These are phyloP conservation scores for Phytopythium oedochilum DNA, from an alignment of 352 stramenopile genomes.

Conservation along the genomic window DNA sequence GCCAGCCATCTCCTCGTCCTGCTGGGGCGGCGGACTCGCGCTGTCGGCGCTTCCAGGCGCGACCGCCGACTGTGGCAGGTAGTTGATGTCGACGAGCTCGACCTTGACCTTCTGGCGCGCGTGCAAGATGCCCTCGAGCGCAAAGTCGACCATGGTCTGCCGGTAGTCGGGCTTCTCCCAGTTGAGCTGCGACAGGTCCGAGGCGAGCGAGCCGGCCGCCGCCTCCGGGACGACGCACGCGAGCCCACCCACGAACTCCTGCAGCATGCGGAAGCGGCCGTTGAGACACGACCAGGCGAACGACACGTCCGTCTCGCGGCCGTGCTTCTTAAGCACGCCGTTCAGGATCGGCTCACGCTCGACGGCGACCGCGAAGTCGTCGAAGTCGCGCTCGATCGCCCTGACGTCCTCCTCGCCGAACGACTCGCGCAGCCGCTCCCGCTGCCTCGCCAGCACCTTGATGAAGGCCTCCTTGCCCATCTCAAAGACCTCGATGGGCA, in stretches of 20 bases:
- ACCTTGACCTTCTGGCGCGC: conserved; percentile 62
- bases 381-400: conserved; percentile 39
- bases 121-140: conserved; percentile 61
- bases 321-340: conserved; percentile 50
- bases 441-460: conserved; percentile 32
- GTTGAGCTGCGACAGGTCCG: conserved; percentile 39
- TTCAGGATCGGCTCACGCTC: conserved; percentile 43
- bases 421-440: conserved; percentile 34
- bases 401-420: conserved; percentile 37
- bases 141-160: conserved; percentile 54
- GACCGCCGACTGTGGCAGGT: conserved; percentile 13
- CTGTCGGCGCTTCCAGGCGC: conserved; percentile 4
- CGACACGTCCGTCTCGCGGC: conserved; percentile 47
- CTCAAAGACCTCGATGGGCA: conserved; percentile 43
- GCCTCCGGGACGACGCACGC: conserved; percentile 38
- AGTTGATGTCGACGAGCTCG: conserved; percentile 53
- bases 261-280: conserved; percentile 39
- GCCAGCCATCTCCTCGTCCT: conserved; percentile 14
- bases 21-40: conserved; percentile 3
- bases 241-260: conserved; percentile 53
- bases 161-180: conserved; percentile 67
- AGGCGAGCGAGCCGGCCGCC: conserved; percentile 21
- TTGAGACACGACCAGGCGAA: conserved; percentile 62
- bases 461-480: conserved; percentile 51
- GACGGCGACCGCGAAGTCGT: conserved; percentile 39